Percentiles rank a stretch among this genome's conserved stretches.
phyloP scores from a whole-genome alignment of 1,284 basidiomycete species.

The Takashimella tepidaria region DNA sequence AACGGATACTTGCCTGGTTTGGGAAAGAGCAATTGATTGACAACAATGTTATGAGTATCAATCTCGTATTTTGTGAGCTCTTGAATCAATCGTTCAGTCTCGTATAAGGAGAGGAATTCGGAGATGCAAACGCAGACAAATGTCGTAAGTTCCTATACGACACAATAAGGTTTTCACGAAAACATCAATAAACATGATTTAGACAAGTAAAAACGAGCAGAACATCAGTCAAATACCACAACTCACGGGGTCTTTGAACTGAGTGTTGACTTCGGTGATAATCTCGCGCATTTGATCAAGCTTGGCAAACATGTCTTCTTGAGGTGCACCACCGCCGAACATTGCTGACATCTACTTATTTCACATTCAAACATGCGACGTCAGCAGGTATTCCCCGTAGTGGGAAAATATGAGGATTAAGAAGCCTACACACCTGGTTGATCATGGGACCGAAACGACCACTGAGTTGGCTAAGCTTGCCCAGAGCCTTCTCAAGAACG shows the following conservation, averaged over 20 bases:
- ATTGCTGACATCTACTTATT: constrained; percentile 86
- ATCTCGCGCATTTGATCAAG: constrained; percentile 94
- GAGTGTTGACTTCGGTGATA: constrained; percentile 97
- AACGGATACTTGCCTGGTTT: constrained; percentile 64
- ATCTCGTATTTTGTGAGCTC: constrained; percentile 95
- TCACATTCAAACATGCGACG: too few relatives aligned
- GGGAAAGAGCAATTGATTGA: constrained; percentile 95
- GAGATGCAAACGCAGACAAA: constrained; percentile 99
- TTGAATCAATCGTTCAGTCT: constrained; percentile 95
- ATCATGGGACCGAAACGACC: constrained; percentile 97
- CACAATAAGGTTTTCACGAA: too few relatives aligned
- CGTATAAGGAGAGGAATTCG: constrained; percentile 95
- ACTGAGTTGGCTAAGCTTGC: constrained; percentile 85
- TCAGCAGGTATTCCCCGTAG: too few relatives aligned
- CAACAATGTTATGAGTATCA: constrained; percentile 97
- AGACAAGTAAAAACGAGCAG: too few relatives aligned
- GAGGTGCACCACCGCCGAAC: constrained; percentile 76
- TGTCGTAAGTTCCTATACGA: constrained; percentile 81
- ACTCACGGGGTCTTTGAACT: constrained; percentile 94
- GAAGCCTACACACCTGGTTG: constrained; percentile 59
- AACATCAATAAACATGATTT: not conserved
- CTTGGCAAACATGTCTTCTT: constrained; percentile 98
- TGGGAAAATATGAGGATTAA: too few relatives aligned
- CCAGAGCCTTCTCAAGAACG: constrained; percentile 94
- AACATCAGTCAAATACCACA: too few relatives aligned